Evolutionary conservation across 2,329 filamentous ascomycete species (phyloP).

Genomic region (Tetracladium maxilliforme): DNA sequence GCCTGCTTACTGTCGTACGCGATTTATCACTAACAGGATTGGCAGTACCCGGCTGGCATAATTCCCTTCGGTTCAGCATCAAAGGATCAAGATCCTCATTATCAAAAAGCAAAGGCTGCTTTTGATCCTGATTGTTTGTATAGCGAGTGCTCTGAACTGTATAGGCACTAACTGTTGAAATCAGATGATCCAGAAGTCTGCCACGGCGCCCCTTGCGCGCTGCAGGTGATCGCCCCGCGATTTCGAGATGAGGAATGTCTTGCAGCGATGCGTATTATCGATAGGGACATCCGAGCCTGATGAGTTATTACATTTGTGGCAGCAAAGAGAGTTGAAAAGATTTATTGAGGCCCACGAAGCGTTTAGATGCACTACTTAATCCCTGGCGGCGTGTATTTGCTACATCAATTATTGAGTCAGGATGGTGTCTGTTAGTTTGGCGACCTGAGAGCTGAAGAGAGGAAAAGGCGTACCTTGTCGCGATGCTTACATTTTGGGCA

Average conservation of each 20-base stretch:
- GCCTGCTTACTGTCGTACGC: slow-evolving; percentile 1
- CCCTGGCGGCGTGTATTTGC: no score
- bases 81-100: slow-evolving; percentile 19
- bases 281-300: slow-evolving; percentile 5
- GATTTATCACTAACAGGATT: background rate
- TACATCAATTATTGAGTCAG: no score
- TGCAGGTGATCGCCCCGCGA: slow-evolving; percentile 28
- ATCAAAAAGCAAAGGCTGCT: slow-evolving; percentile 11
- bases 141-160: no score
- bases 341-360: no score
- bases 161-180: slow-evolving; percentile 9
- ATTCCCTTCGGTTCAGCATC: slow-evolving; percentile 27
- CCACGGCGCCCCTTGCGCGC: slow-evolving; percentile 26
- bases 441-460: no score
- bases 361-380: no score
- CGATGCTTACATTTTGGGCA: no score
- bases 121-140: slow-evolving; percentile 19
- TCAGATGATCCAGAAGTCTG: slow-evolving; percentile 22
- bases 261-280: slow-evolving; percentile 14
- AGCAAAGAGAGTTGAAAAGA: no score
- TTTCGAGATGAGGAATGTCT: slow-evolving; percentile 32
- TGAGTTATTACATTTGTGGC: no score
- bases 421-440: no score
- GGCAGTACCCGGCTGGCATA: slow-evolving; percentile 35
- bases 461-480: no score